Conservation (phyloP, 2,329 filamentous ascomycete species). For the Eurotiales sp. region DNA sequence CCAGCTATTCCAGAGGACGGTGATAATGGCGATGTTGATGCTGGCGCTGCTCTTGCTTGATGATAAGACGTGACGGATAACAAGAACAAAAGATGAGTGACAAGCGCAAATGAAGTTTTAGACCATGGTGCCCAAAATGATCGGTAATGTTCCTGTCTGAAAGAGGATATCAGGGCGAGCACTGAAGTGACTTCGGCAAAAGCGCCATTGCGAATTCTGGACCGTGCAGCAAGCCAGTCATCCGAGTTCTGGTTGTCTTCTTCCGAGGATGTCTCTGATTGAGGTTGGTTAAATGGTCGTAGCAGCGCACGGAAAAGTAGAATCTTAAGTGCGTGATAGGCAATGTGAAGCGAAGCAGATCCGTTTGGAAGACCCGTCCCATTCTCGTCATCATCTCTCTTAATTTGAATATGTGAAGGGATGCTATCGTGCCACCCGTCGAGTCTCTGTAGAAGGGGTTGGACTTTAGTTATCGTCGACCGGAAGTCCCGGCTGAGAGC, state of each 20-base stretch:
- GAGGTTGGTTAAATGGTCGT: conserved; percentile 5
- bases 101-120: conserved; percentile 10
- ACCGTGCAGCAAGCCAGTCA: conserved; percentile 1
- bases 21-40: neutral
- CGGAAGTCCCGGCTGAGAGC: neutral
- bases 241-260: neutral
- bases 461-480: neutral
- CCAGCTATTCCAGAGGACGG: neutral
- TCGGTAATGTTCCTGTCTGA: conserved; percentile 11
- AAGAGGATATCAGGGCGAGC: conserved; percentile 6
- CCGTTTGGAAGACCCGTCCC: neutral
- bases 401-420: neutral
- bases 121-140: conserved; percentile 11
- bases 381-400: neutral
- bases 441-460: conserved; percentile 3
- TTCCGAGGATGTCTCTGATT: neutral
- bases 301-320: conserved; percentile 7
- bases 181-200: conserved; percentile 3
- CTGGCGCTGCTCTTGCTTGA: neutral
- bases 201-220: conserved; percentile 3
- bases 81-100: conserved; percentile 3
- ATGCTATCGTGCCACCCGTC: conserved; percentile 7
- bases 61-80: conserved; percentile 6
- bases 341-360: conserved; percentile 6
- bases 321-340: conserved; percentile 6